phyloP scores from a whole-genome alignment of 805 yeast species.

The Phaffomyces opuntiae region DNA sequence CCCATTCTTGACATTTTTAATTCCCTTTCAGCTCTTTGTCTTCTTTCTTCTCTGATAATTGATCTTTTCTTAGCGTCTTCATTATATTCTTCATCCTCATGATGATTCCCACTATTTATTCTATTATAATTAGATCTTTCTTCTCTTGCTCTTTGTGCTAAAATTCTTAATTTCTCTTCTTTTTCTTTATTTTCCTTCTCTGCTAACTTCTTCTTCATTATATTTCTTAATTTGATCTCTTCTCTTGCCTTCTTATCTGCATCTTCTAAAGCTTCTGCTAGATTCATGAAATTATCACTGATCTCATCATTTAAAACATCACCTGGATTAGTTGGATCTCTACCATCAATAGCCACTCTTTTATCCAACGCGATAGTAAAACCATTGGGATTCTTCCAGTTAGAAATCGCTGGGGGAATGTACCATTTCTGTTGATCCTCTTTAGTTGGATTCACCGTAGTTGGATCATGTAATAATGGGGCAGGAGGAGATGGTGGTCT shows the following conservation, averaged over 20 bases:
- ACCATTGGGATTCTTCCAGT: constrained; percentile 94
- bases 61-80: constrained; percentile 29
- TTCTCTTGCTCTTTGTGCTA: constrained; percentile 44
- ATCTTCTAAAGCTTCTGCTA: constrained; percentile 64
- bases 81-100: constrained; percentile 6
- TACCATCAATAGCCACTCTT: constrained; percentile 49
- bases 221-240: constrained; percentile 44
- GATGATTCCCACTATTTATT: constrained; percentile 2
- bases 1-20: constrained; percentile 37
- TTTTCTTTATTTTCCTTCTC: constrained; percentile 42
- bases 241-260: constrained; percentile 60
- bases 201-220: constrained; percentile 40
- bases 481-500: constrained; percentile 68
- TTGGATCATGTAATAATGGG: constrained; percentile 51
- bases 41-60: constrained; percentile 35
- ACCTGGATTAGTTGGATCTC: constrained; percentile 26
- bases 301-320: constrained; percentile 29
- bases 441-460: constrained; percentile 39
- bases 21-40: constrained; percentile 41
- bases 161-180: constrained; percentile 42
- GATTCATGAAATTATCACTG: constrained; percentile 49
- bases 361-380: constrained; percentile 76
- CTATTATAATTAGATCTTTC: constrained; percentile 20
- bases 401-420: constrained; percentile 87
- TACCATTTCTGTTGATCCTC: constrained; percentile 78